phyloP scores from a whole-genome alignment of 1,139 yeast species.

The Hanseniaspora uvarum region DNA sequence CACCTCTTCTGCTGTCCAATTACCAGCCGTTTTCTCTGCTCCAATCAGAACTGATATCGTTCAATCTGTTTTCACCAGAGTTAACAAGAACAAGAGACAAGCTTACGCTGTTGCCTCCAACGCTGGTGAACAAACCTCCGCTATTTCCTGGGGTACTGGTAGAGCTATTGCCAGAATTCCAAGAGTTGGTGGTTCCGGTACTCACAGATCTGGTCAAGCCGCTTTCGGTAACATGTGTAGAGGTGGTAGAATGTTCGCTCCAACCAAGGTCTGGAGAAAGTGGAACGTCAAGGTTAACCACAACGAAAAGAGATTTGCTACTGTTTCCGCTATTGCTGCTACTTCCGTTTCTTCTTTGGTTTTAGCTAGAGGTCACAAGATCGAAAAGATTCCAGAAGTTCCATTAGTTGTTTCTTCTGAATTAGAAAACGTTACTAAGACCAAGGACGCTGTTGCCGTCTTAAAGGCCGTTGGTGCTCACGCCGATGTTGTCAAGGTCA shows the following conservation, averaged over 20 bases:
- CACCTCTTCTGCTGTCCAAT: conserved; percentile 73
- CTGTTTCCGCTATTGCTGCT: conserved; percentile 99
- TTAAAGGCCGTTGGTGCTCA: conserved; percentile 98
- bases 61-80: conserved; percentile 96
- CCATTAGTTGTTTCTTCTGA: conserved; percentile 96
- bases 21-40: conserved; percentile 98
- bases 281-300: conserved; percentile 99
- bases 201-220: conserved; percentile 99
- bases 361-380: conserved; percentile 99
- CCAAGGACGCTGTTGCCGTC: conserved; percentile 98
- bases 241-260: conserved; percentile 99
- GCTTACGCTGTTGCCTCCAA: conserved; percentile 98
- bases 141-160: conserved; percentile 99
- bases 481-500: conserved; percentile 95
- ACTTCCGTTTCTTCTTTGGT: conserved; percentile 97
- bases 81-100: conserved; percentile 99
- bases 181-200: conserved; percentile 99
- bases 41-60: conserved; percentile 99
- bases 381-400: conserved; percentile 95
- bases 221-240: conserved; percentile 99
- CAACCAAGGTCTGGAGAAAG: conserved; percentile 99
- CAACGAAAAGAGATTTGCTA: conserved; percentile 99
- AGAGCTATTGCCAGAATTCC: conserved; percentile 99
- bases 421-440: conserved; percentile 85
- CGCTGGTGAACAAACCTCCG: conserved; percentile 99